Evolutionary conservation across 345 rosid genomes (phyloP), one percentile per base, ranked within the genome.

Genomic region (Rhizophora apiculata): DNA sequence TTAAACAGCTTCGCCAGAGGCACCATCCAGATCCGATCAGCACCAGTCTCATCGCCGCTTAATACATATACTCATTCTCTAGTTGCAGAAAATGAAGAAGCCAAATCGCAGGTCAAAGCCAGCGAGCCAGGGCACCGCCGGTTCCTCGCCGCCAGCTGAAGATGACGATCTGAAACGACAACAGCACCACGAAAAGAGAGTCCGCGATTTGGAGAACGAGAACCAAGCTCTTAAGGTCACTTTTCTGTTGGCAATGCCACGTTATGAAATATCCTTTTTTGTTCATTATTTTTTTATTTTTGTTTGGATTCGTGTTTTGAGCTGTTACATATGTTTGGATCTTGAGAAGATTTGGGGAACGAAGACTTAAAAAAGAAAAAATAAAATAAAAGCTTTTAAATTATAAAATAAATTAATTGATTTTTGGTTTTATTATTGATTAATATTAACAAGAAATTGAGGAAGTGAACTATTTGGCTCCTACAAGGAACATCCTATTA

Each of bases 51-150:
- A 65, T 59, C 32, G 2, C 11, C 69, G 49, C 26, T 30, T 6
- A 16, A 2, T 11, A 8, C n/a, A 22, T 36, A 6, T 55, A 13
- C 52, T 4, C 53, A 15, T 37, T 37, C 65, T 63, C 21, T 64
- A 29, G 11, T 8, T 1, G 37, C 79, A 48, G 61, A 62, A 64
- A 63, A 87, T 81, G 86, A 87, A 81, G 85, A 87, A 84, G 78
- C 76, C 66, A 39, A 93, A 82, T 79, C 90, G 84, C 77, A 85
- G 92, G 65, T 65, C 78, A 26, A 90, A 86, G 80, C 79, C 70
- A 19, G 78, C 84, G 6, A 62, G 46, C 68, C 68, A 63, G 39
- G 54, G 76, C 52, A 86, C 66, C 39, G 51, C 79, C 48, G 86
- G 72, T 65, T 74, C 88, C 46, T 43, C 84, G n/a, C 66, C 76